Base-by-base conservation (phyloP, 192 early-diverging fungal species). In the Gamsiella multidivaricata region DNA sequence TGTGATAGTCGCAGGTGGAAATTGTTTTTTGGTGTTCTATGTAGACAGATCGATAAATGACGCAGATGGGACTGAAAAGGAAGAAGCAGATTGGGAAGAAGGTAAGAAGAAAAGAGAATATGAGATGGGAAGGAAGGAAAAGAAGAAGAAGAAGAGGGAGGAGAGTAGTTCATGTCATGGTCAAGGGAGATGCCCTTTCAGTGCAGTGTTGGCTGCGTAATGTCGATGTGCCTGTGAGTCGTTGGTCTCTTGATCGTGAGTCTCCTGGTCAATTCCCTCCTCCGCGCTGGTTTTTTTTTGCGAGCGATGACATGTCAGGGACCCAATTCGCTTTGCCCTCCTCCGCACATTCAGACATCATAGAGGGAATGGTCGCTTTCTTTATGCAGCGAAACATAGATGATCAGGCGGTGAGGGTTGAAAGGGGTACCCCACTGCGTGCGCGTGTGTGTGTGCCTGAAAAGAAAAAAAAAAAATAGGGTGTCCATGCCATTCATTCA, bases 391-490 rank as follows among this genome's bases (percentile, higher is more conserved):
- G 47, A 62, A 49, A 60, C 22, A 31, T 28, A n/a, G 47, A 25
- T 64, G 61, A 64, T 64, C 61, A 64, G 61, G 61, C 61, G 61
- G 61, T 64, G 49, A 46, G 49, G 34, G 25, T 29, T 41, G 23
- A 64, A 64, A 56, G 54, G 65, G 54, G 65, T 34, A 34, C 11
- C 3, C 22, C 36, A 33, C 32, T 28, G 20, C 26, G 45, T 56
- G 53, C 46, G 65, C 65, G 43, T 67, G 65, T 28, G 46, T 20
- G 28, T 50, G 60, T 50, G 26, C 20, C 29, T 55, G 49, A 54
- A 53, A 17, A 65, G 37, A n/a, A n/a, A n/a, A n/a, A n/a, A n/a
- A n/a, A n/a, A n/a, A n/a, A n/a, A n/a, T n/a, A n/a, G n/a, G n/a
- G n/a, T 29, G 26, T 22, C 22, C 22, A 2, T 26, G 15, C 10